Evolutionary conservation across 805 yeast species (phyloP), one percentile per base, ranked within the genome.

Genomic region (Metschnikowia reukaufii): DNA sequence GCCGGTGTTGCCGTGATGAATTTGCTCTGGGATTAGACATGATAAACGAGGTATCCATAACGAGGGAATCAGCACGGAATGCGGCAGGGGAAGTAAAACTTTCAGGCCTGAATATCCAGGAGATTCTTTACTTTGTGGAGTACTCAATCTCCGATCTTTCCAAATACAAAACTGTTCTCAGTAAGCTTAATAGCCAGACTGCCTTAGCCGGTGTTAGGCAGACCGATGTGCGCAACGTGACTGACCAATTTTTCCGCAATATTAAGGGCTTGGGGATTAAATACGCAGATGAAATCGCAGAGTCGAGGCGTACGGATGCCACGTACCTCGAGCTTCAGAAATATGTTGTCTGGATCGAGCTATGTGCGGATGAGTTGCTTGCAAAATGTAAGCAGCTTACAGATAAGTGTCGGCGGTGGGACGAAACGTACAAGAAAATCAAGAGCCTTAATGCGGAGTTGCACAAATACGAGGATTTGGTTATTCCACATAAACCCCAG

Each of bases 101-200:
- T 38, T 51, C 62, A 1, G 44, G 42, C 4, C 41, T 42, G 12
- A 61, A 67, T 39, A 58, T 70, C 6, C 55, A 54, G 12, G 82
- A 72, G 42, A 74, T 77, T 44, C 76, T 72, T 39, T 68, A 70
- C 29, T 82, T 82, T 52, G 51, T 81, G 25, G 68, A 67, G 31
- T 80, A 68, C 49, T 73, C 84, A 0, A 45, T 62, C 18, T 62
- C 65, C 8, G 83, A 81, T 52, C 58, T 81, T 16, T 54, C 51
- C 3, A 56, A 54, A 4, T 71, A 70, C 46, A 56, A 61, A 16
- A 48, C 38, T 2, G 33, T 52, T 1, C 57, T 74, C 13, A 61
- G 65, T 12, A 67, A 59, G 45, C 56, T 80, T 21, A 68, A 68
- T 50, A 74, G 71, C 47, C 54, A 70, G 25, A 51, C 65, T 1